A percentile compares a stretch with the other conserved stretches of the same genome.
phyloP scores from a whole-genome alignment of 768 basidiomycete species.

The Rhizopogon salebrosus region DNA sequence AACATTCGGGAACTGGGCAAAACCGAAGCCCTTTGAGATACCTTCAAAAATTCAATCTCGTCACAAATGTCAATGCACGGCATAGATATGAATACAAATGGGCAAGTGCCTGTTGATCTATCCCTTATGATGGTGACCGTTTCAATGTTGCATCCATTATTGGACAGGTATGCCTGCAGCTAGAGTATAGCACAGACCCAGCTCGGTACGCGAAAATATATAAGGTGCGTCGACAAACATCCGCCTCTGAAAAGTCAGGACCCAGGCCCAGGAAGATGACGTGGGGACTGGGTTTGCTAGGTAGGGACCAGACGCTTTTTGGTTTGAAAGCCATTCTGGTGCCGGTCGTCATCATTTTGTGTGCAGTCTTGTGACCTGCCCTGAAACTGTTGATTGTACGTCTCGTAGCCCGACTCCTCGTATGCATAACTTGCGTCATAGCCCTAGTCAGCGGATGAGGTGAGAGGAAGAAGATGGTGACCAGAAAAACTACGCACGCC shows the following conservation, averaged over 20 bases:
- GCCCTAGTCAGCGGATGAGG: conserved; percentile 32
- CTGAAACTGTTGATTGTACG: conserved; percentile 25
- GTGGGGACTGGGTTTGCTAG: conserved; percentile 85
- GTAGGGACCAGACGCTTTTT: conserved; percentile 81
- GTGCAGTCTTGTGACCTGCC: conserved; percentile 26
- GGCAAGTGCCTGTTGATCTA: conserved; percentile 92
- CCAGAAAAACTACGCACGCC: conserved; percentile 44
- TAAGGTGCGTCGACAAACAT: conserved; percentile 56
- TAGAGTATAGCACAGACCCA: conserved; percentile 45
- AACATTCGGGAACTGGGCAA: conserved; percentile 85
- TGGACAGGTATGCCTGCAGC: conserved; percentile 76
- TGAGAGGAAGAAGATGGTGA: conserved; percentile 3
- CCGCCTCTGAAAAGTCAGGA: conserved; percentile 86
- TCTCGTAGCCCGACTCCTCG: conserved; percentile 40
- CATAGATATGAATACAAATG: conserved; percentile 47
- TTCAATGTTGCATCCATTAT: conserved; percentile 71
- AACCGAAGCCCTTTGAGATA: conserved; percentile 93
- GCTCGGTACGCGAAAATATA: conserved; percentile 29
- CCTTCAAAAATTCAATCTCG: conserved; percentile 70
- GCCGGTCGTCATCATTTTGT: conserved; percentile 51
- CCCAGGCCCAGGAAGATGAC: conserved; percentile 95
- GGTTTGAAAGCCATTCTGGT: conserved; percentile 33
- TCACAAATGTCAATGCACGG: conserved; percentile 71
- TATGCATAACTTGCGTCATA: conserved; percentile 46
- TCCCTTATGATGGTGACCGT: conserved; percentile 95